phyloP scores from a whole-genome alignment of 2,329 filamentous ascomycete genomes.

The Fusarium paranaense region DNA sequence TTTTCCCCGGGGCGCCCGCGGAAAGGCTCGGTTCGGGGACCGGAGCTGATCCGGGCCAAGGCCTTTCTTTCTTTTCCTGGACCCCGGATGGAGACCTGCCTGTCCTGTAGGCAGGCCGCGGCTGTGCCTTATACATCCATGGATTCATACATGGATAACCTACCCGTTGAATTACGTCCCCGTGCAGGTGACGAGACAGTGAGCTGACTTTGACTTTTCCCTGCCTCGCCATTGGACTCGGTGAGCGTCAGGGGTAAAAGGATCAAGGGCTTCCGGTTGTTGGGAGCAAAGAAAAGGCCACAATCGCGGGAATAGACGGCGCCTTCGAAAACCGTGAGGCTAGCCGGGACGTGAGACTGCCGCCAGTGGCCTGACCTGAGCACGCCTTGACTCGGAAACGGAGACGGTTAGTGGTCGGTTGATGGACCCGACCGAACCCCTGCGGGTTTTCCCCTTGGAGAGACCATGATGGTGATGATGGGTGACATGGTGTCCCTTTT shows the following conservation, averaged over 20 bases:
- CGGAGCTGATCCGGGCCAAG: slow-evolving; percentile 29
- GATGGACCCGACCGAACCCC: slow-evolving; percentile 8
- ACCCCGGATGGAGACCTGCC: neutral
- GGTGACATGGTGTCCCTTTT: neutral
- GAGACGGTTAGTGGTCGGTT: slow-evolving; percentile 10
- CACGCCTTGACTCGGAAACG: slow-evolving; percentile 10
- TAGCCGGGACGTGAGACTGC: neutral
- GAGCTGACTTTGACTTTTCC: slow-evolving; percentile 8
- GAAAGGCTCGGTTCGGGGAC: slow-evolving; percentile 43
- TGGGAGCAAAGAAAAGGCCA: slow-evolving; percentile 25
- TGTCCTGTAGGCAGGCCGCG: neutral
- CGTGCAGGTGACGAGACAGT: neutral
- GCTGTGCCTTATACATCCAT: neutral
- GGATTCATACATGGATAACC: neutral
- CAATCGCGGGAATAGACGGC: slow-evolving; percentile 26
- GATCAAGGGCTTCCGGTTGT: slow-evolving; percentile 5
- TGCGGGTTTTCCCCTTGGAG: slow-evolving; percentile 7
- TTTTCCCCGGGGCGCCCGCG: slow-evolving; percentile 34
- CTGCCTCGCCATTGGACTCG: slow-evolving; percentile 12
- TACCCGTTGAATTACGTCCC: neutral
- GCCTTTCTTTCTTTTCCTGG: neutral
- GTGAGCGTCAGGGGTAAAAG: neutral
- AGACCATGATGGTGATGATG: neutral
- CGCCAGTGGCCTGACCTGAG: slow-evolving; percentile 26
- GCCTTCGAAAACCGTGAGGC: neutral